Conservation (phyloP, 441 rosid species). For the Erodium moschatum region DNA sequence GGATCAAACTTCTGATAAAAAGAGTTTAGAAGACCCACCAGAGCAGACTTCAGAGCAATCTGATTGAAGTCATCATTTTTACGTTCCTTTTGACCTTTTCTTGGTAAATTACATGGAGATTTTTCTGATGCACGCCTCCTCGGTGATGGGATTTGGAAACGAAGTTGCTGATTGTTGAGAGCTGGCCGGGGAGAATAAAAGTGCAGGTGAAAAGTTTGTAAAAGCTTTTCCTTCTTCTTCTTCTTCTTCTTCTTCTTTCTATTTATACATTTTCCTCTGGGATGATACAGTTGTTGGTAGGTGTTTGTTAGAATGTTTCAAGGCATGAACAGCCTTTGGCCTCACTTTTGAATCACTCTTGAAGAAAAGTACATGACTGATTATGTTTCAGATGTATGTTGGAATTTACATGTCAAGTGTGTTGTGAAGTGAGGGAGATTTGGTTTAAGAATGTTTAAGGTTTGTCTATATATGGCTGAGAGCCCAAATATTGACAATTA, state of each 20-base stretch:
- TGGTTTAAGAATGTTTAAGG: too few relatives aligned
- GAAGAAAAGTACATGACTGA: too few relatives aligned
- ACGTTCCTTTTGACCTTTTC: slow-evolving; percentile 9
- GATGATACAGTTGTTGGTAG: neutral
- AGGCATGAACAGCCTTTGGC: too few relatives aligned
- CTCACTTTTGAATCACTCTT: too few relatives aligned
- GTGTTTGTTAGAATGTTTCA: slow-evolving; percentile 4
- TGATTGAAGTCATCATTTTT: slow-evolving; percentile 11
- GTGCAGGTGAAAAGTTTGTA: slow-evolving; percentile 37
- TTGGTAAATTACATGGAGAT: slow-evolving; percentile 11
- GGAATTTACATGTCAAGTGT: too few relatives aligned
- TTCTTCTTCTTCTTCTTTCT: neutral
- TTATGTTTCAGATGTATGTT: too few relatives aligned
- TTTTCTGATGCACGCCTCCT: slow-evolving; percentile 19
- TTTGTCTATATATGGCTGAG: too few relatives aligned
- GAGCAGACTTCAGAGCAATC: slow-evolving; percentile 24
- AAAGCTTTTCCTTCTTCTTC: slow-evolving; percentile 11
- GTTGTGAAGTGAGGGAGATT: too few relatives aligned
- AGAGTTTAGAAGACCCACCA: slow-evolving; percentile 26
- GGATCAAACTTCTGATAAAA: slow-evolving; percentile 25
- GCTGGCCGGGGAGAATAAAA: slow-evolving; percentile 31
- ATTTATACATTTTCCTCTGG: slow-evolving; percentile 11
- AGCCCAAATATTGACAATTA: too few relatives aligned
- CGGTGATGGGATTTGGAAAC: slow-evolving; percentile 20
- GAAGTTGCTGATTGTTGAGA: slow-evolving; percentile 14